Conservation (phyloP, 805 yeast genomes). For the Kazachstania kunashirensis region DNA sequence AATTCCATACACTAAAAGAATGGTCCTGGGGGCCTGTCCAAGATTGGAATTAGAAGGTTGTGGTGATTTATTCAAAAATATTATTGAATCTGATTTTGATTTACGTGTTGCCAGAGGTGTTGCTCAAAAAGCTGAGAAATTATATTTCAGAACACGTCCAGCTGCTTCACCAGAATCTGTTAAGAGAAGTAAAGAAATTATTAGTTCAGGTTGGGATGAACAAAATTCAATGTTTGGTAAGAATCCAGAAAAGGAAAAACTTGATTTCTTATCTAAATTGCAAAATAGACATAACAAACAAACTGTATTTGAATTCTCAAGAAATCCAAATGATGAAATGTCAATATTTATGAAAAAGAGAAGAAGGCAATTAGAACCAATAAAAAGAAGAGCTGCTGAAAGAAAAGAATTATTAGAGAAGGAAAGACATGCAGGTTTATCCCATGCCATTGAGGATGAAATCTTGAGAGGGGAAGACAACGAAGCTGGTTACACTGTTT, state of each 20-base stretch:
- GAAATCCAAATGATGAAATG: constrained; percentile 54
- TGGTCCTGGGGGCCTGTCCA: constrained; percentile 79
- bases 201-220: constrained; percentile 77
- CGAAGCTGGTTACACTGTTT: constrained; percentile 41
- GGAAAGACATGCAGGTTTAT: constrained; percentile 66
- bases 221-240: constrained; percentile 73
- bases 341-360: constrained; percentile 78
- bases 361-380: constrained; percentile 79
- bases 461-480: constrained; percentile 42
- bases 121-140: constrained; percentile 76
- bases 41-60: constrained; percentile 57
- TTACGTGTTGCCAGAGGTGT: constrained; percentile 55
- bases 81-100: constrained; percentile 59
- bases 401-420: constrained; percentile 55
- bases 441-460: constrained; percentile 68
- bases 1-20: constrained; percentile 59
- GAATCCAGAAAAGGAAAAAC: constrained; percentile 64
- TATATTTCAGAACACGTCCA: constrained; percentile 75
- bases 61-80: constrained; percentile 59
- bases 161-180: constrained; percentile 83
- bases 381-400: constrained; percentile 70
- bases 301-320: constrained; percentile 86
- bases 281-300: constrained; percentile 66
- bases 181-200: constrained; percentile 71
- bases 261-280: constrained; percentile 59